phyloP scores from a whole-genome alignment of 768 basidiomycete species.

The Tephrocybe rancida region DNA sequence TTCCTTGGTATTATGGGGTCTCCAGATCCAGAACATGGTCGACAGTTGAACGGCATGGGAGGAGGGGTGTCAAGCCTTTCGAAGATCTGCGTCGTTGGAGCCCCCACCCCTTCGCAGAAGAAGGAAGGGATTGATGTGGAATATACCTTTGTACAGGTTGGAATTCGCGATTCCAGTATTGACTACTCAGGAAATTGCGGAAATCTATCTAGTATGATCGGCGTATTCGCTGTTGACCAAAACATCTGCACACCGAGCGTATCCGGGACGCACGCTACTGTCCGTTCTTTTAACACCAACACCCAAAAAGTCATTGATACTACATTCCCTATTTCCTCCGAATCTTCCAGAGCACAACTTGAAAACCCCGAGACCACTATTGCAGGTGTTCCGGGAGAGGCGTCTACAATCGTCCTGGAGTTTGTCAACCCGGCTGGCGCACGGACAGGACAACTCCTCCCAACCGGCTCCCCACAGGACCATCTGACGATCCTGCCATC shows the following conservation, averaged over 20 bases:
- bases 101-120: slow-evolving; percentile 44
- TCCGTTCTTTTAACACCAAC: slow-evolving; percentile 72
- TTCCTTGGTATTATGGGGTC: slow-evolving; percentile 83
- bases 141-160: slow-evolving; percentile 72
- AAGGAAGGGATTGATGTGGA: slow-evolving; percentile 56
- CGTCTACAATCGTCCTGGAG: slow-evolving; percentile 66
- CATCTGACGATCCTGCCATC: slow-evolving; percentile 33
- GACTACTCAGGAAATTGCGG: slow-evolving; percentile 80
- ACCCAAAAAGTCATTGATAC: slow-evolving; percentile 70
- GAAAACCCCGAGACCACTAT: slow-evolving; percentile 53
- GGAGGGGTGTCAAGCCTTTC: slow-evolving; percentile 76
- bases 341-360: slow-evolving; percentile 38
- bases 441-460: slow-evolving; percentile 70
- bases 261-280: slow-evolving; percentile 36
- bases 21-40: slow-evolving; percentile 65
- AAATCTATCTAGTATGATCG: slow-evolving; percentile 73
- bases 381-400: slow-evolving; percentile 70
- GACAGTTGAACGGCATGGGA: slow-evolving; percentile 83
- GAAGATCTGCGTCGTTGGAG: slow-evolving; percentile 69
- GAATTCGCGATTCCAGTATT: slow-evolving; percentile 57
- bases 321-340: slow-evolving; percentile 58
- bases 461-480: slow-evolving; percentile 55
- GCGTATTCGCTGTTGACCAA: slow-evolving; percentile 72
- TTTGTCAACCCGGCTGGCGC: slow-evolving; percentile 71
- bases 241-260: slow-evolving; percentile 43